Base-by-base conservation (phyloP, 1,139 yeast genomes). In the Entelexis sorbosivorans region DNA sequence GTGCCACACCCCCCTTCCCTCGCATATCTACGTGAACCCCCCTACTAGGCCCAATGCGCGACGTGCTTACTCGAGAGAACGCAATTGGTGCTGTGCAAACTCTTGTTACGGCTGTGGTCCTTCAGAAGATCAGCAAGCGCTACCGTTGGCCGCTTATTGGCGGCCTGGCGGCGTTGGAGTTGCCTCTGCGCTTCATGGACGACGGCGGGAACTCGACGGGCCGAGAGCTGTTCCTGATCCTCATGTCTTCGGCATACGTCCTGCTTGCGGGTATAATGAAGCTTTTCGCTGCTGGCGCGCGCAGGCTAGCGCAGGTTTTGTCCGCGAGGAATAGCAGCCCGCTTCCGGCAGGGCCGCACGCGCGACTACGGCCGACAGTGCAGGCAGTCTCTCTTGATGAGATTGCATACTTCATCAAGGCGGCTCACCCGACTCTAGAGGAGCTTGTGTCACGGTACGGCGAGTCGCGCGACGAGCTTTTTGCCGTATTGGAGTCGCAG, bases 71-170 rank as follows among this genome's bases (percentile, higher is more conserved):
- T 5, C 29, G 6, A 16, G 14, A 17, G 45, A 31, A 31, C 14
- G 29, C 45, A 42, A 42, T 42, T 42, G 45, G 20, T 9, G 29
- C 19, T 5, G 20, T 32, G n/a, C 45, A 42, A 29, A 42, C 45
- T 19, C 9, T n/a, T 20, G 19, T 31, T 14, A 42, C 38, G 4
- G 20, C 20, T 2, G 14, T 22, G 29, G 14, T 32, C 17, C 29
- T 42, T 2, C 32, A 19, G 11, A 31, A 22, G 36, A 14, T 42
- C 20, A 11, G 31, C 6, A 42, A 42, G 36, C 13, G 36, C 38
- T 20, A 42, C n/a, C n/a, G 6, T n/a, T 31, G 36, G 36, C 19
- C 35, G 2, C 29, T 42, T 5, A 17, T 42, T 10, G 45, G 28
- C 20, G 45, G 45, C 10, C 36, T 31, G 14, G 45, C 45, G 9